Base-by-base conservation (phyloP, 2,329 filamentous ascomycete genomes). In the Epichloe festucae region DNA sequence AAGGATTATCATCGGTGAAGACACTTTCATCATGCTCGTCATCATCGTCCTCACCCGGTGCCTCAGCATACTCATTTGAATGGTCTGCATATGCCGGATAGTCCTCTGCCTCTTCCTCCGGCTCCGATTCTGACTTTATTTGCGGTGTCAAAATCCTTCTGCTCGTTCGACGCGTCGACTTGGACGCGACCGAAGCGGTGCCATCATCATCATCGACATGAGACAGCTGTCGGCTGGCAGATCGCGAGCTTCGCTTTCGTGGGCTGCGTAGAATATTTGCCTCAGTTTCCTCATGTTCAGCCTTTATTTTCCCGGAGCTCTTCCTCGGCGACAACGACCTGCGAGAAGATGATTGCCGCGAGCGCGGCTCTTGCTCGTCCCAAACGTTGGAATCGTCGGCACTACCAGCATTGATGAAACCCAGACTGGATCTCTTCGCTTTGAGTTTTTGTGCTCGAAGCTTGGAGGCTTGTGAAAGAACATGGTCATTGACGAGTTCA, bases 1-100 rank as follows among this genome's bases (percentile, higher is more conserved):
- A 97, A 0, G 91, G 90, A 61, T 97, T 97, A 50, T 96, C 89
- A 58, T 84, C 78, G 1, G 85, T 89, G 67, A 97, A 97, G 35
- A 86, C 84, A 60, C 76, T 85, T 36, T 58, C 55, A 36, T 78
- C 76, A 6, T 77, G 74, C 40, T 72, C 68, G 21, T 57, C 15
- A 27, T 11, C 42, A 15, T 6, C 45, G 7, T 36, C 4, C 15
- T 54, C 52, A 4, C 48, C 40, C 14, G 44, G 48, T 2, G 21
- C n/a, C 5, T 49, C 36, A 4, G 93, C 6, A 21, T 42, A 35
- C 35, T 49, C 94, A n/a, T 83, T 81, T 59, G 74, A 82, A 41
- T 47, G 46, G 19, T 76, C 75, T 5, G 75, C 73, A 36, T 70
- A 66, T 15, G 45, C 27, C 3, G 38, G 35, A 15, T 42, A 43